phyloP scores from a whole-genome alignment of 192 early-diverging fungal genomes.

The Podila clonocystis region DNA sequence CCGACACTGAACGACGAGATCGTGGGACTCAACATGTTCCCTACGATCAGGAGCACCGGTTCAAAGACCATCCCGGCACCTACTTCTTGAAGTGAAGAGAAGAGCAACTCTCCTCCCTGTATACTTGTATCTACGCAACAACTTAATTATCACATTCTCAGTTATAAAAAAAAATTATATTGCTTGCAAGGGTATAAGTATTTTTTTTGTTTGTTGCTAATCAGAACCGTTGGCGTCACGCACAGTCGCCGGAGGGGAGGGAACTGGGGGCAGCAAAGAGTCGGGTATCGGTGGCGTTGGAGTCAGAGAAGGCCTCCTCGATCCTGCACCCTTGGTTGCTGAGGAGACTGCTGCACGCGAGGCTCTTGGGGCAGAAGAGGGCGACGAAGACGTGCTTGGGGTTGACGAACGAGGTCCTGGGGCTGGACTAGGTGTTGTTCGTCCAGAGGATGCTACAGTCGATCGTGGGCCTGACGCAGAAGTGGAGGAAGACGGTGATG shows the following conservation, averaged over 20 bases:
- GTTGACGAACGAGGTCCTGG: neutral
- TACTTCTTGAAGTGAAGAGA: neutral
- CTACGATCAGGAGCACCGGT: conserved; percentile 30
- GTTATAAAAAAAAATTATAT: too few species aligned
- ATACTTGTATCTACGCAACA: too few species aligned
- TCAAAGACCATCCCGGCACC: conserved; percentile 23
- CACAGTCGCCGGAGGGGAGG: neutral
- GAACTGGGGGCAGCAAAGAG: neutral
- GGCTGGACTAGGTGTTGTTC: neutral
- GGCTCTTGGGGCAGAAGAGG: neutral
- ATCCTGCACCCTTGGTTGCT: neutral
- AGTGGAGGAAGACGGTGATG: neutral
- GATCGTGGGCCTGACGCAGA: neutral
- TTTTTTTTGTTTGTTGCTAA: too few species aligned
- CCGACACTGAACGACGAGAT: conserved; percentile 79
- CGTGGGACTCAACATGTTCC: conserved; percentile 71
- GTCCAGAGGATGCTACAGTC: neutral
- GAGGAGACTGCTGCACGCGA: neutral
- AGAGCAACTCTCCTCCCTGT: too few species aligned
- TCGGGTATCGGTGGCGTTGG: neutral
- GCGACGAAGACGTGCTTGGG: neutral
- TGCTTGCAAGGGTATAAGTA: too few species aligned
- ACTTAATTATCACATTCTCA: too few species aligned
- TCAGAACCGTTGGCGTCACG: too few species aligned
- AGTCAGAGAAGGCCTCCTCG: conserved; percentile 1